Base-by-base conservation (phyloP, 1,139 yeast species). In the Taphrina flavorubra region DNA sequence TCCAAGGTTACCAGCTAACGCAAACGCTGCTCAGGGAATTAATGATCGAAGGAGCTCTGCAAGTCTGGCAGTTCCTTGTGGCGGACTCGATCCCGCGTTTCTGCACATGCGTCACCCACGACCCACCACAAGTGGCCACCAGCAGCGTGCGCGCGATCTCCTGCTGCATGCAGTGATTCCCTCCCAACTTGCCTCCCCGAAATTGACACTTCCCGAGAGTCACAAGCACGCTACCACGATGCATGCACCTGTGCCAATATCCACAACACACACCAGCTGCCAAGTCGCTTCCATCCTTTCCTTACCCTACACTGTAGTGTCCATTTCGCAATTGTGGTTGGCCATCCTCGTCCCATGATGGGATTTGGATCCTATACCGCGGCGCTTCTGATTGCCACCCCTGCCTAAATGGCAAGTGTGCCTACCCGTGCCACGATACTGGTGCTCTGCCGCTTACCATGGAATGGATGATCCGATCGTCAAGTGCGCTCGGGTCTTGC, bases 361-460 rank as follows among this genome's bases (percentile, higher is more conserved):
- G n/a, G 36, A 11, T 44, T 16, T 44, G 18, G n/a, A 10, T 49
- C 53, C 53, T 2, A 49, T 49, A 18, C 53, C 53, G 53, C 53
- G 53, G 53, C 53, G 18, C 53, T 25, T 44, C 14, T 11, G 11
- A 39, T 14, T 39, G 42, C 42, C 42, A 39, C 11, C 6, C 14
- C 14, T 39, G 14, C 42, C 14, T 39, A 44, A 44, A 44, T 13
- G 47, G 16, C 47, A 13, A 13, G 47, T 44, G 47, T 44, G 47
- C 18, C 47, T 44, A 44, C 47, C 53, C 53, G 53, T 49, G 53
- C 53, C 53, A 49, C 53, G 53, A 49, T 20, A 20, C 36, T 49
- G 53, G 53, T 49, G 47, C 53, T 10, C 36, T 25, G 53, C 53
- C 53, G 18, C 53, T 20, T 49, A 49, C 53, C 53, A 25, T 49